phyloP scores from a whole-genome alignment of 805 yeast genomes.

The Scheffersomyces ergatensis region DNA sequence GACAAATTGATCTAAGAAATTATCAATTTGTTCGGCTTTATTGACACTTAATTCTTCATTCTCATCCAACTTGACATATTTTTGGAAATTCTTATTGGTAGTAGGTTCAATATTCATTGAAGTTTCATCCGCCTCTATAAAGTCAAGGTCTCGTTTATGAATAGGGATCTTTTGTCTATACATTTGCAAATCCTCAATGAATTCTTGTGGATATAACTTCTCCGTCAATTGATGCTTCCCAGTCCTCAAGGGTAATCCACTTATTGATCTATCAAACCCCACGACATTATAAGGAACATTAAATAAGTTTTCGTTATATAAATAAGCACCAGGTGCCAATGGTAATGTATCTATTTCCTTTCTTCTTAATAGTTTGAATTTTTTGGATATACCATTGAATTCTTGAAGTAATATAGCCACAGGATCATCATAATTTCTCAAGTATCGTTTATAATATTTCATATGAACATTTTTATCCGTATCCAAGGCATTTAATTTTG shows the following conservation, averaged over 20 bases:
- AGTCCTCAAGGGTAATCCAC: constrained; percentile 35
- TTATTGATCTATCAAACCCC: constrained; percentile 38
- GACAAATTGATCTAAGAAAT: constrained; percentile 14
- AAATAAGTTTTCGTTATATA: constrained; percentile 25
- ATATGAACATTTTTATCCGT: constrained; percentile 34
- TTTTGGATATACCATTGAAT: constrained; percentile 33
- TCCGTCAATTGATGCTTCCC: constrained; percentile 21
- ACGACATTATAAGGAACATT: constrained; percentile 37
- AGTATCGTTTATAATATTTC: constrained; percentile 32
- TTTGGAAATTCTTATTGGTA: constrained; percentile 2
- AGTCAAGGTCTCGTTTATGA: constrained; percentile 36
- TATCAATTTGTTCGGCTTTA: constrained; percentile 6
- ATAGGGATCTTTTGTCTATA: constrained; percentile 23
- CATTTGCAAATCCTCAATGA: constrained; percentile 35
- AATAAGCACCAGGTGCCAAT: constrained; percentile 27
- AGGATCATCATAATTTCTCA: constrained; percentile 31
- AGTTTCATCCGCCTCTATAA: constrained; percentile 19
- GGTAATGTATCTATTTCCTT: constrained; percentile 26
- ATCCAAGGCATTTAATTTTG: constrained; percentile 29
- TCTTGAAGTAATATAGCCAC: constrained; percentile 26
- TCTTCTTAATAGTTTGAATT: constrained; percentile 36
- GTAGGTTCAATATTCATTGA: constrained; percentile 18
- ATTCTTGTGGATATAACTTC: constrained; percentile 32
- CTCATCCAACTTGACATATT: background rate
- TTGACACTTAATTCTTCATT: background rate